Base-by-base conservation (phyloP, 306 rosid genomes). In the Cucumis sativus region DNA sequence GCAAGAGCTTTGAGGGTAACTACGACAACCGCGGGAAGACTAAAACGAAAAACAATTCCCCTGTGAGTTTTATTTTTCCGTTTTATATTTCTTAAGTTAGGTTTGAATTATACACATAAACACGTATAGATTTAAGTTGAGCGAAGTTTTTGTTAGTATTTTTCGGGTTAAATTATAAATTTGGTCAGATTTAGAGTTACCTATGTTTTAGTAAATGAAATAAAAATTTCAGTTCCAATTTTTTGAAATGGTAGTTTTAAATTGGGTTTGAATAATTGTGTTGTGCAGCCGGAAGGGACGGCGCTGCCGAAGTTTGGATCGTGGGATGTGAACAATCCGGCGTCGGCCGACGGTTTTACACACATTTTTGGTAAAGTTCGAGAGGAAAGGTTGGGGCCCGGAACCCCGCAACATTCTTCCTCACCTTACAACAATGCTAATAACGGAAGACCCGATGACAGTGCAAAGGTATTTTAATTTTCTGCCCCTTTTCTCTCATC, bases 11-110 rank as follows among this genome's bases (percentile, higher is more conserved):
- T 61, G 97, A 94, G 9, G 77, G 80, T 78, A 84, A 86, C 88
- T 92, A 92, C 43, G 97, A 91, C 58, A 89, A 96, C 69, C 96
- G 93, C 0, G 96, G 87, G 75, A 90, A 95, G 76, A 85, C 91
- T 41, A 89, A 92, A 57, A 79, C 83, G 79, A 89, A 60, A 82
- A 77, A 54, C 92, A 87, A 86, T 6, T 92, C 91, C 52, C 92
- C 84, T 61, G 99, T 95, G 80, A 89, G 74, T 47, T 47, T 43
- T 33, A 33, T 33, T 33, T 43, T 43, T 7, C 11, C 49, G 13
- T 43, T 43, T 43, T 9, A 1, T 30, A 2, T 30, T 33, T 33
- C 5, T 33, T 33, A 28, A 28, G 3, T 28, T 33, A 5, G 37
- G 37, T 33, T 33, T 33, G 37, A 33, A 33, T 33, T 3, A 33